These are phyloP conservation scores for Telfairia occidentalis DNA, from an alignment of 331 rosid species.

Conservation along the genomic window DNA sequence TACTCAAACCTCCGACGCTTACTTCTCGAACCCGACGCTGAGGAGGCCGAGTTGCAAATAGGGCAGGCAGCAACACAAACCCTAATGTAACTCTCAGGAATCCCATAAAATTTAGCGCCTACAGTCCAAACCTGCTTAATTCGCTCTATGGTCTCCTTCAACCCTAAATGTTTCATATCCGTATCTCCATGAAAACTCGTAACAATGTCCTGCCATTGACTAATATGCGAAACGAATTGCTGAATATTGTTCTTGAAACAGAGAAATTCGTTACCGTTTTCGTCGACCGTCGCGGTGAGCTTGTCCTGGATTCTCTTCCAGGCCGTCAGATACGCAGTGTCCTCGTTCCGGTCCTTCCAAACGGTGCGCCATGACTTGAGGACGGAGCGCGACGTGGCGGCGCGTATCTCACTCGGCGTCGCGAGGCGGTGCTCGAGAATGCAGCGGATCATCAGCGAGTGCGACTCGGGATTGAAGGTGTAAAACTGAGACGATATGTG, in stretches of 20 bases:
- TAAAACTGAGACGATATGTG: conserved; percentile 92
- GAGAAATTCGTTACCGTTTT: conserved; percentile 54
- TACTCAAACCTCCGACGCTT: conserved; percentile 90
- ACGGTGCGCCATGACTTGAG: conserved; percentile 94
- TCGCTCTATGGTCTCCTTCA: conserved; percentile 77
- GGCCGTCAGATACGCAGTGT: conserved; percentile 82
- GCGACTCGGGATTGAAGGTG: conserved; percentile 83
- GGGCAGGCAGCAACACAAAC: conserved; percentile 81
- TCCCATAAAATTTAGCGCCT: conserved; percentile 94
- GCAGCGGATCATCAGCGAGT: conserved; percentile 81
- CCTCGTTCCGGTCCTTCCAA: conserved; percentile 98
- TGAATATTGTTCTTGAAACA: conserved; percentile 87
- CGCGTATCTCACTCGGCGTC: conserved; percentile 69
- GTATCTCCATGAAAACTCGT: conserved; percentile 71
- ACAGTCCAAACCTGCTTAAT: conserved; percentile 95
- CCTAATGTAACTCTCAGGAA: conserved; percentile 87
- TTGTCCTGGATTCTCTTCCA: conserved; percentile 99
- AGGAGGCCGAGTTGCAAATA: conserved; percentile 39
- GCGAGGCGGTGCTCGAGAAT: conserved; percentile 70
- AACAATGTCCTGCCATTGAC: conserved; percentile 90
- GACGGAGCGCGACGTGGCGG: conserved; percentile 65
- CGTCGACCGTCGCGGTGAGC: conserved; percentile 49
- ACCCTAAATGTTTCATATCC: conserved; percentile 64
- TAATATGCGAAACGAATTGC: conserved; percentile 75
- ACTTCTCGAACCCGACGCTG: conserved; percentile 37